Base-by-base conservation (phyloP, 2,329 filamentous ascomycete species). In the Dactylellina cionopaga region DNA sequence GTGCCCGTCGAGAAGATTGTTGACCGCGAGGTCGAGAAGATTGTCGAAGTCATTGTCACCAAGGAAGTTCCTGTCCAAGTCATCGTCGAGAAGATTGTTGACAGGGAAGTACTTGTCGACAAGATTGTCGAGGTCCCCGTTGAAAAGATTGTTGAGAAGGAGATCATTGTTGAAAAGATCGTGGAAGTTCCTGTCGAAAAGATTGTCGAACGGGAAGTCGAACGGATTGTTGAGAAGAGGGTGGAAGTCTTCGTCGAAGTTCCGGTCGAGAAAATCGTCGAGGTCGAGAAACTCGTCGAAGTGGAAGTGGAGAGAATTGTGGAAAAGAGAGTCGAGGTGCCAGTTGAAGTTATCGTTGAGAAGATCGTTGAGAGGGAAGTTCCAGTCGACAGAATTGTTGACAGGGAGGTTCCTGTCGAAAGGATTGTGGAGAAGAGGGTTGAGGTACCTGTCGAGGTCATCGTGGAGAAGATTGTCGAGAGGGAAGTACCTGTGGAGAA, bases 251-350 rank as follows among this genome's bases (percentile, higher is more conserved):
- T 58, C 2, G 70, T 71, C 22, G 27, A 66, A 46, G 51, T 74
- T 25, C 17, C 55, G 22, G 43, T 66, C 27, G 70, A 64, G 24
- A 68, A 58, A 39, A 43, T 58, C 37, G 43, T 74, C 41, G 73
- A 63, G 54, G 59, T 59, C n/a, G 43, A 65, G 52, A 59, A 33
- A 31, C 35, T 47, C 39, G 44, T 71, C 27, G 54, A 68, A 24
- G 55, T 24, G 37, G 65, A 64, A 39, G 70, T 69, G 11, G 62
- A 70, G 27, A 62, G 56, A 33, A 62, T 69, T 27, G 74, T 74
- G 46, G 49, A 69, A 47, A 74, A 62, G 37, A 43, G 39, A 17
- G 39, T 71, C 11, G 56, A 68, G 27, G 63, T 68, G 10, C 49
- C 68, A 7, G 47, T 68, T 25, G 33, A 51, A 15, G 15, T 69